Evolutionary conservation across 139 green algal genomes (phyloP).

Genomic region (Pseudopediastrum boryanum): DNA sequence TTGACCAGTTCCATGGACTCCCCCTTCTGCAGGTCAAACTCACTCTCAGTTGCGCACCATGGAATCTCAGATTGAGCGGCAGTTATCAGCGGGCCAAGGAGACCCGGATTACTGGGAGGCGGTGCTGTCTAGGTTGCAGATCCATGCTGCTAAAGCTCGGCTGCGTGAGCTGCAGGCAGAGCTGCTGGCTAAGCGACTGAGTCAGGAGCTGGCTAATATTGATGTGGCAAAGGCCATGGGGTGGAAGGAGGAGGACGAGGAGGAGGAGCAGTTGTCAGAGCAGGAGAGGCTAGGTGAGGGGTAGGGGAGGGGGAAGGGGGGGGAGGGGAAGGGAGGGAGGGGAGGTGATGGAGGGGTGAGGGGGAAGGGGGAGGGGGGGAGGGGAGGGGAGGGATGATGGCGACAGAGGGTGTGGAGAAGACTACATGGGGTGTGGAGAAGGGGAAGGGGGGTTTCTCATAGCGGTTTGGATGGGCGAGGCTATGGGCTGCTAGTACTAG

Average conservation of each 20-base stretch:
- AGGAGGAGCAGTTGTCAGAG: not conserved
- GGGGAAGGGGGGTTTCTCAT: too few species aligned
- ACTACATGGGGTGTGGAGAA: too few species aligned
- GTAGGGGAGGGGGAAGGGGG: not conserved
- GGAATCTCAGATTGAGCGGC: constrained; percentile 13
- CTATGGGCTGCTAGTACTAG: too few species aligned
- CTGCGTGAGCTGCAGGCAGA: constrained; percentile 63
- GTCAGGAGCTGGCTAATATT: constrained; percentile 15
- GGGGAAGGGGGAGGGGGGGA: not conserved
- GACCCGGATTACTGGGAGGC: constrained; percentile 81
- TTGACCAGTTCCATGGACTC: too few species aligned
- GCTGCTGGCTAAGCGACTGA: constrained; percentile 26
- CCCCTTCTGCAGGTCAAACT: constrained; percentile 20
- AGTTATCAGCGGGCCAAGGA: constrained; percentile 43
- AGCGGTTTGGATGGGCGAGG: too few species aligned
- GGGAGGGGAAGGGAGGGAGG: not conserved
- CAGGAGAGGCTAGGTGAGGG: not conserved
- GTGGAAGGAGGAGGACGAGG: constrained; percentile 39
- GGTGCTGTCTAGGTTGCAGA: constrained; percentile 28
- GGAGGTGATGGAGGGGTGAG: not conserved
- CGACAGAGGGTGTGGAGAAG: too few species aligned
- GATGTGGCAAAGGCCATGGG: constrained; percentile 40
- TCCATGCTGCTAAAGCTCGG: constrained; percentile 45
- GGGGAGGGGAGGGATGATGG: not conserved
- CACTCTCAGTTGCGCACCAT: constrained; percentile 40